Evolutionary conservation across 2,329 filamentous ascomycete genomes (phyloP), one percentile per base, ranked within the genome.

Genomic region (Phoma sp.): DNA sequence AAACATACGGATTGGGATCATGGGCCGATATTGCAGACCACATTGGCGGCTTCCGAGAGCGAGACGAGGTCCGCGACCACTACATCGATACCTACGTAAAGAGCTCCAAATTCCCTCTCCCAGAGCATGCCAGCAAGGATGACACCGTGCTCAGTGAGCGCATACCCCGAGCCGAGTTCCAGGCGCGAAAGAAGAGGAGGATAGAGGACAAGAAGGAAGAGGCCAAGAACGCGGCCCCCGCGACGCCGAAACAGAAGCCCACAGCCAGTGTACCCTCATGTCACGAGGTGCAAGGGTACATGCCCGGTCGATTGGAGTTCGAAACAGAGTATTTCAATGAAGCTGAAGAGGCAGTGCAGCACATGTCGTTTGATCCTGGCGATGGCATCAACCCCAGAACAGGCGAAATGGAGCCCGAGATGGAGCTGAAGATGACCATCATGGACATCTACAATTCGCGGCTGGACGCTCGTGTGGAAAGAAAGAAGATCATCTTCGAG

Each of bases 1-100:
- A 99, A 76, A 96, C 92, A 53, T 99, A 99, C 72, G 95, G 95
- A 0, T 80, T 99, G 42, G 95, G 95, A 3, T 98, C 93, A 18
- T 99, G 95, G 93, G 92, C 93, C 32, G 95, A 99, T 69, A 96
- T 99, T 59, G 93, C 95, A 30, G 93, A 99, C 74, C 95, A 99
- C 74, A 98, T 99, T 66, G 95, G 95, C 45, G 95, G 95, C 10
- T 98, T 93, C 71, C 87, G 95, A 52, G 88, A 89, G 61, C 98
- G 96, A 73, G 93, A 98, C 65, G 95, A 99, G 76, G 95, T 98
- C 28, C 87, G 92, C 59, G 91, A 97, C 62, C 95, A 99, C 74
- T 99, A 99, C 74, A 85, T 95, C 61, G 82, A 88, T 57, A 93
- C 90, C 14, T 99, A 96, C 65, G 83, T 99, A 60, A 82, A 96